phyloP scores from a whole-genome alignment of 2,329 filamentous ascomycete genomes.

The Incumbomyces delicatus region DNA sequence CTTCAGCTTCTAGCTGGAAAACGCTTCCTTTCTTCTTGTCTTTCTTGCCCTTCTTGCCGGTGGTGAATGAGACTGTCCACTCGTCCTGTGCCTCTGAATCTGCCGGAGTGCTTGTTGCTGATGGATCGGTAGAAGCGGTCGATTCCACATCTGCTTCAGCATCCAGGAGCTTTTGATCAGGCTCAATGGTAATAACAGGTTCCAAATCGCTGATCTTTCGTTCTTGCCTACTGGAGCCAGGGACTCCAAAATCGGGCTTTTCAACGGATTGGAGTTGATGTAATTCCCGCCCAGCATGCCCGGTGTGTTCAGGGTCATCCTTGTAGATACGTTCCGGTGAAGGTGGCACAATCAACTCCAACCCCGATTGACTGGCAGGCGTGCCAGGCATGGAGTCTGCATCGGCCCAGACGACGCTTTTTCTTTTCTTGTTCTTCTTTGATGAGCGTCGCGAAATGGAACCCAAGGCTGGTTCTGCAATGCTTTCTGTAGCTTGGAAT shows the following conservation, averaged over 20 bases:
- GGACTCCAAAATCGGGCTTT: not conserved
- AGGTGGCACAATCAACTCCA: slow-evolving; percentile 1
- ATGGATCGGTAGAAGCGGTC: not conserved
- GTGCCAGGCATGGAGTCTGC: slow-evolving; percentile 4
- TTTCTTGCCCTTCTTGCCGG: slow-evolving; percentile 16
- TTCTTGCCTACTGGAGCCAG: not conserved
- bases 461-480: not conserved
- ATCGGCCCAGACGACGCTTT: slow-evolving; percentile 7
- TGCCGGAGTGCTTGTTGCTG: not conserved
- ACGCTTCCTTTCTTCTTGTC: slow-evolving; percentile 15
- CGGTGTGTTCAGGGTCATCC: not conserved
- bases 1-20: not conserved
- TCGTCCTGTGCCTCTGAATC: slow-evolving; percentile 7
- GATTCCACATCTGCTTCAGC: not conserved
- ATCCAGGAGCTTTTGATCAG: not conserved
- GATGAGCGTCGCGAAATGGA: not conserved
- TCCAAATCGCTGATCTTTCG: not conserved
- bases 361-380: slow-evolving; percentile 1
- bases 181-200: not conserved
- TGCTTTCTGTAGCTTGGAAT: not conserved
- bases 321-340: not conserved
- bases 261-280: no score
- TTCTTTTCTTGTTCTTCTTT: slow-evolving; percentile 8
- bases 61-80: slow-evolving; percentile 10
- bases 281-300: not conserved